Evolutionary conservation across 2,329 filamentous ascomycete genomes (phyloP).

Genomic region (Aspergillus fischeri): DNA sequence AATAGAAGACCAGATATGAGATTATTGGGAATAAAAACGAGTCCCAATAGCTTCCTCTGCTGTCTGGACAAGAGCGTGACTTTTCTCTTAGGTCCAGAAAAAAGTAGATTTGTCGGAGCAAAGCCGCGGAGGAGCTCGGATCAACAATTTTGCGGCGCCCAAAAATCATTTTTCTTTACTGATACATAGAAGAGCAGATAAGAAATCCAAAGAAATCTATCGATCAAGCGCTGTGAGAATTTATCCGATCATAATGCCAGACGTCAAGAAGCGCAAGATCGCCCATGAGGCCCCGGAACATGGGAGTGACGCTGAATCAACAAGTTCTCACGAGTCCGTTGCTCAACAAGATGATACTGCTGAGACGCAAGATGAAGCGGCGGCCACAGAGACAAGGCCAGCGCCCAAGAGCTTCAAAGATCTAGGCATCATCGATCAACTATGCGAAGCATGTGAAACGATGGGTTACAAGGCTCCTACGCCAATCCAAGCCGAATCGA

Average conservation of each 20-base stretch:
- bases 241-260: constrained; percentile 27
- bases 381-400: background rate
- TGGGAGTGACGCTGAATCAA: constrained; percentile 21
- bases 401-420: constrained; percentile 49
- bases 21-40: constrained; percentile 4
- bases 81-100: constrained; percentile 34
- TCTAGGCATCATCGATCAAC: constrained; percentile 72
- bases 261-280: constrained; percentile 40
- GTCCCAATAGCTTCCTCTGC: constrained; percentile 4
- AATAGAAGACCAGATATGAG: constrained; percentile 1
- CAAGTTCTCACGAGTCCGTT: constrained; percentile 12
- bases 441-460: constrained; percentile 81
- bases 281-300: constrained; percentile 21
- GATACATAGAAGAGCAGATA: background rate
- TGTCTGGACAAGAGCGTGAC: constrained; percentile 13
- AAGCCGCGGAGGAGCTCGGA: constrained; percentile 29
- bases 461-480: constrained; percentile 84
- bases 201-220: constrained; percentile 8
- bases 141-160: constrained; percentile 34
- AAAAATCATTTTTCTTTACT: constrained; percentile 27
- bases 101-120: constrained; percentile 26
- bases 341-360: constrained; percentile 7
- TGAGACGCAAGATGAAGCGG: background rate
- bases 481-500: constrained; percentile 80
- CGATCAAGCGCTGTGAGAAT: background rate